Conservation (phyloP, 2,329 filamentous ascomycete species). For the Grosmannia penicillata region DNA sequence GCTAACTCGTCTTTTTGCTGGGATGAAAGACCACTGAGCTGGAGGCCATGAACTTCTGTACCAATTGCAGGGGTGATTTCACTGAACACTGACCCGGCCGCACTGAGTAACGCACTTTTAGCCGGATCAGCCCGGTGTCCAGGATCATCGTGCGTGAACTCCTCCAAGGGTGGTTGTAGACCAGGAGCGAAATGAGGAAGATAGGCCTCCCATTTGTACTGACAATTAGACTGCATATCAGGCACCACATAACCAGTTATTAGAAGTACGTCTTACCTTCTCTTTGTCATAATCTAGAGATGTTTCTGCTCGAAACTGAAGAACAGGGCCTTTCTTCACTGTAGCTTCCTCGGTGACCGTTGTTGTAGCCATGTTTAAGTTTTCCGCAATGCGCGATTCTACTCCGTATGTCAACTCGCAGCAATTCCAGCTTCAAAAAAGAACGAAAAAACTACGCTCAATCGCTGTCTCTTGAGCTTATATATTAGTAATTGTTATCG, state of each 20-base stretch:
- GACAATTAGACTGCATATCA: neutral
- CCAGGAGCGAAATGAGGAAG: slow-evolving; percentile 7
- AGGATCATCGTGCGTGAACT: slow-evolving; percentile 7
- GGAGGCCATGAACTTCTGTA: slow-evolving; percentile 4
- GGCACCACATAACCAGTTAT: neutral
- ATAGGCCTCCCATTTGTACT: slow-evolving; percentile 8
- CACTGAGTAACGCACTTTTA: slow-evolving; percentile 5
- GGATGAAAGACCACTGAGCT: slow-evolving; percentile 2
- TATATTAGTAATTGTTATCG: too few relatives aligned
- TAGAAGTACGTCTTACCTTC: slow-evolving; percentile 1
- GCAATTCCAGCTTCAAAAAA: too few relatives aligned
- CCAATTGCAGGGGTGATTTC: slow-evolving; percentile 7
- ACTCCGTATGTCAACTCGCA: too few relatives aligned
- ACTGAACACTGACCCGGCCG: slow-evolving; percentile 4
- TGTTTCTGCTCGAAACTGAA: slow-evolving; percentile 3
- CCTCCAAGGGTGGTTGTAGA: slow-evolving; percentile 5
- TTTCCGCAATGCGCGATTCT: too few relatives aligned
- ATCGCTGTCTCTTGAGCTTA: too few relatives aligned
- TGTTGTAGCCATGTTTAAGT: neutral
- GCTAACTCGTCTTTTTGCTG: slow-evolving; percentile 6
- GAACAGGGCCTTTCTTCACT: neutral
- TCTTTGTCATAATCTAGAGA: slow-evolving; percentile 6
- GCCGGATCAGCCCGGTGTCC: slow-evolving; percentile 6
- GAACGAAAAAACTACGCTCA: too few relatives aligned
- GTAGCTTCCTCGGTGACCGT: neutral